Percentiles rank a stretch among this genome's conserved stretches.
These are phyloP conservation scores for Eutrema salsugineum DNA, from an alignment of 441 rosid species.

Conservation along the genomic window DNA sequence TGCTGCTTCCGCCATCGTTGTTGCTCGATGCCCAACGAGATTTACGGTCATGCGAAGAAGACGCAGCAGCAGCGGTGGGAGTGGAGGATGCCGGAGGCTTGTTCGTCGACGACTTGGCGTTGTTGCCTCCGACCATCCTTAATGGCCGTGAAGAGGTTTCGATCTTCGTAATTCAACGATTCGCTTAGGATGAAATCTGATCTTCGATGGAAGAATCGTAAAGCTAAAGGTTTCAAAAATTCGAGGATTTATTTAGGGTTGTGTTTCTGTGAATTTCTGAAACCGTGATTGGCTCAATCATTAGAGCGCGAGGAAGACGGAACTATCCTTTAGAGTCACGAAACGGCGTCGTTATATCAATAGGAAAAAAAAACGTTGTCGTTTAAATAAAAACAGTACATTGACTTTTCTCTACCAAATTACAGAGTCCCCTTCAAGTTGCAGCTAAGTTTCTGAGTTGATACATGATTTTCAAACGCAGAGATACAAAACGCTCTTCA, in stretches of 20 bases:
- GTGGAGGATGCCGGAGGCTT: constrained; percentile 36
- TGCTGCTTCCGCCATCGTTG: constrained; percentile 31
- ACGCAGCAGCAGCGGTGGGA: constrained; percentile 26
- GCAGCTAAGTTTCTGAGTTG: not conserved
- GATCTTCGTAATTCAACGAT: not conserved
- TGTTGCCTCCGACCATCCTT: constrained; percentile 60
- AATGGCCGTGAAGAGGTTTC: not conserved
- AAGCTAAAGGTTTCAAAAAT: not conserved
- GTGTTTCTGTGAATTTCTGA: not conserved
- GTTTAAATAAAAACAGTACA: not conserved
- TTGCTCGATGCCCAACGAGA: constrained; percentile 50
- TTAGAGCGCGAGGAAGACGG: no score
- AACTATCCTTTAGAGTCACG: not conserved
- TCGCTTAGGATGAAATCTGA: not conserved
- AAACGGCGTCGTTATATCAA: not conserved
- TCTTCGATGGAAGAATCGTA: not conserved
- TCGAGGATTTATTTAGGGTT: not conserved
- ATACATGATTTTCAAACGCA: not conserved
- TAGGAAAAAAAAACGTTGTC: no score
- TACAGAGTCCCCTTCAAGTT: not conserved
- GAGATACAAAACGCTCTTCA: constrained; percentile 5
- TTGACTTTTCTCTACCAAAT: not conserved
- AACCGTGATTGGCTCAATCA: not conserved
- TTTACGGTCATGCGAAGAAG: constrained; percentile 46
- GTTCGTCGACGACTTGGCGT: constrained; percentile 39